Conservation (phyloP, 2,329 filamentous ascomycete genomes). For the Biscogniauxia mediterranea region DNA sequence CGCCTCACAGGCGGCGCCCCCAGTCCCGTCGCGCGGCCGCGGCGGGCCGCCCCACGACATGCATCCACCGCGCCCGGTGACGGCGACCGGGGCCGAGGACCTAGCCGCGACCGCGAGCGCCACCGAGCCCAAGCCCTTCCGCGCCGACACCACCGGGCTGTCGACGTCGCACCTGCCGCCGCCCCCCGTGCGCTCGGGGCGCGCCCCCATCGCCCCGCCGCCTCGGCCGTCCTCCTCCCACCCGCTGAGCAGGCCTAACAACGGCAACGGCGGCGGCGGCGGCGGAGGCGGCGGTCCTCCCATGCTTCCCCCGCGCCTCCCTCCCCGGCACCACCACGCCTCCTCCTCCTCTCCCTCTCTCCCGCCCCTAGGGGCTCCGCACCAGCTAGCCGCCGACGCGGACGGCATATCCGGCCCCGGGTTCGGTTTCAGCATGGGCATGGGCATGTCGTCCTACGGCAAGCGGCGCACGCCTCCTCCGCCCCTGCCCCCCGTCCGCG, state of each 20-base stretch:
- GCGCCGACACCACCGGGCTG: constrained; percentile 68
- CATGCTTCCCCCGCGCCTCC: constrained; percentile 65
- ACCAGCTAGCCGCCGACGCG: constrained; percentile 42
- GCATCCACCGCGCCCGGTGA: constrained; percentile 31
- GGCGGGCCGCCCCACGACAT: constrained; percentile 9
- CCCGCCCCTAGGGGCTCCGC: constrained; percentile 23
- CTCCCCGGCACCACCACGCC: constrained; percentile 58
- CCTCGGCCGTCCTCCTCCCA: constrained; percentile 28
- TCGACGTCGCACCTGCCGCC: constrained; percentile 67
- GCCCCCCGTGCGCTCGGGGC: constrained; percentile 55
- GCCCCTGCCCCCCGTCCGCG: constrained; percentile 27
- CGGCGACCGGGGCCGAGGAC: constrained; percentile 22
- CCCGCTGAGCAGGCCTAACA: constrained; percentile 22
- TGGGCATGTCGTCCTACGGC: constrained; percentile 54
- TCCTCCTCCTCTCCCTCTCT: constrained; percentile 43
- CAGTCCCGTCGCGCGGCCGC: constrained; percentile 23
- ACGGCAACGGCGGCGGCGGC: too few species aligned
- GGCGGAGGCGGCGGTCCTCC: constrained; percentile 44
- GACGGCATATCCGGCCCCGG: constrained; percentile 78
- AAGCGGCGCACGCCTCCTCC: constrained; percentile 21
- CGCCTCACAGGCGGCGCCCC: constrained; percentile 33
- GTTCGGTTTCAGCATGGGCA: constrained; percentile 48
- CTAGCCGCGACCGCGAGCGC: constrained; percentile 47
- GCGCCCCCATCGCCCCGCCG: constrained; percentile 23
- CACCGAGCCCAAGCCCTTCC: constrained; percentile 59